Evolutionary conservation across 208 protist species (phyloP).

Genomic region (Acanthamoeba sp.): DNA sequence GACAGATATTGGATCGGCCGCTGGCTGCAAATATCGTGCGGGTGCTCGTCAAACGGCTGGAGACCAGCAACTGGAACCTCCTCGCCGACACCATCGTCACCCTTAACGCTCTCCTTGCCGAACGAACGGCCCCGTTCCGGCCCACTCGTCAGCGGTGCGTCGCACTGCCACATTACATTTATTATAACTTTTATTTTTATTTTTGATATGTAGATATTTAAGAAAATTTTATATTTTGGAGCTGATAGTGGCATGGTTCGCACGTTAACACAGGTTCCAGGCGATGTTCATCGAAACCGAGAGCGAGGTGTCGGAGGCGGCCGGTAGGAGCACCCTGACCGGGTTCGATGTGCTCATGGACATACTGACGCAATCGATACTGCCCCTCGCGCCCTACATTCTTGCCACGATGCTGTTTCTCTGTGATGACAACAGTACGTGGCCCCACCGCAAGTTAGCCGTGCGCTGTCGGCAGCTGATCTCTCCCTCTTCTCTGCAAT

Average conservation of each 20-base stretch:
- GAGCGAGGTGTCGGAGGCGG: background rate
- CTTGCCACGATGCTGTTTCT: background rate
- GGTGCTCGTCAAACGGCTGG: background rate
- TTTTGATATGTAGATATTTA: no score
- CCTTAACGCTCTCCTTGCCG: background rate
- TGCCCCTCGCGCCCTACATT: background rate
- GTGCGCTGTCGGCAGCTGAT: no score
- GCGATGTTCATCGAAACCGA: background rate
- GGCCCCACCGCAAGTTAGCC: no score
- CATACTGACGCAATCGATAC: background rate
- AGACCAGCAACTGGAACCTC: background rate
- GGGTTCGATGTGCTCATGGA: background rate
- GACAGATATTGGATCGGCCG: background rate
- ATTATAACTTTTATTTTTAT: no score
- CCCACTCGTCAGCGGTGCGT: background rate
- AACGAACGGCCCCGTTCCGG: background rate
- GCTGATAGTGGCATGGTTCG: no score
- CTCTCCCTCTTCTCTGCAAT: no score
- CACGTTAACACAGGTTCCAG: background rate
- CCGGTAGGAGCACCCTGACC: background rate
- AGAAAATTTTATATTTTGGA: no score
- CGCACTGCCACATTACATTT: no score
- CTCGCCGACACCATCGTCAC: background rate
- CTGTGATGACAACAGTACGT: background rate
- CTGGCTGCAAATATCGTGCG: background rate